Percentiles rank a stretch among this genome's conserved stretches.
Evolutionary conservation across 345 rosid species (phyloP).

Genomic region (Ricinus communis): DNA sequence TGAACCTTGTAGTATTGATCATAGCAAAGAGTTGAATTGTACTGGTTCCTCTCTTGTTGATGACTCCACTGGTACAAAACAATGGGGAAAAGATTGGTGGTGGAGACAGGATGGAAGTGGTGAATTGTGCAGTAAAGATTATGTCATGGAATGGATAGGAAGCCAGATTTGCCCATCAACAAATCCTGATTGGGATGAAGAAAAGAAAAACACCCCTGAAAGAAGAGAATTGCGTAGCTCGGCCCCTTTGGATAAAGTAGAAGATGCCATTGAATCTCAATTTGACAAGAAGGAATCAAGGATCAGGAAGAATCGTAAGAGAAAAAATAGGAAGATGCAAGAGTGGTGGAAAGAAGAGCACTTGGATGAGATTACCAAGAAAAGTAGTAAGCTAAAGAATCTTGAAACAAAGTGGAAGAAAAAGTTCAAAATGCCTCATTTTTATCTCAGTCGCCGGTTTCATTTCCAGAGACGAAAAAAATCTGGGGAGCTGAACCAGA

Average conservation of each 20-base stretch:
- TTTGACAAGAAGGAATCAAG: slow-evolving; percentile 48
- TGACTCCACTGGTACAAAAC: slow-evolving; percentile 47
- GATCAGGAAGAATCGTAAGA: slow-evolving; percentile 41
- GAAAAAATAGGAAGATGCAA: slow-evolving; percentile 75
- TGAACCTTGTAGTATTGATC: slow-evolving; percentile 41
- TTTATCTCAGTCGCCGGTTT: slow-evolving; percentile 45
- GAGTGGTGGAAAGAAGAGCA: slow-evolving; percentile 99
- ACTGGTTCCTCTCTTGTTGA: slow-evolving; percentile 42
- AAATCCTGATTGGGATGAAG: slow-evolving; percentile 87
- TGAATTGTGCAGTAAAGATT: slow-evolving; percentile 89
- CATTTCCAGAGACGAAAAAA: slow-evolving; percentile 44
- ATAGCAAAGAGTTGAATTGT: slow-evolving; percentile 57
- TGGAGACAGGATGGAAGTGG: slow-evolving; percentile 96
- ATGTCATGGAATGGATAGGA: slow-evolving; percentile 97
- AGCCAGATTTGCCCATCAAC: slow-evolving; percentile 72
- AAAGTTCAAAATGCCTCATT: slow-evolving; percentile 54
- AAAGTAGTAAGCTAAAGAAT: slow-evolving; percentile 36
- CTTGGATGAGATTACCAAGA: slow-evolving; percentile 58
- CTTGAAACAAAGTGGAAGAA: slow-evolving; percentile 62
- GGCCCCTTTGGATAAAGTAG: slow-evolving; percentile 43
- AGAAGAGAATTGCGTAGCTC: slow-evolving; percentile 39
- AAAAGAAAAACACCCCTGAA: slow-evolving; percentile 51
- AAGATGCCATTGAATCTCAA: slow-evolving; percentile 42
- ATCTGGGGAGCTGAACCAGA: slow-evolving; percentile 37
- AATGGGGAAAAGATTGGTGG: slow-evolving; percentile 99